These are phyloP conservation scores for Gastrolobium villosum DNA, from an alignment of 306 rosid species.

Conservation along the genomic window DNA sequence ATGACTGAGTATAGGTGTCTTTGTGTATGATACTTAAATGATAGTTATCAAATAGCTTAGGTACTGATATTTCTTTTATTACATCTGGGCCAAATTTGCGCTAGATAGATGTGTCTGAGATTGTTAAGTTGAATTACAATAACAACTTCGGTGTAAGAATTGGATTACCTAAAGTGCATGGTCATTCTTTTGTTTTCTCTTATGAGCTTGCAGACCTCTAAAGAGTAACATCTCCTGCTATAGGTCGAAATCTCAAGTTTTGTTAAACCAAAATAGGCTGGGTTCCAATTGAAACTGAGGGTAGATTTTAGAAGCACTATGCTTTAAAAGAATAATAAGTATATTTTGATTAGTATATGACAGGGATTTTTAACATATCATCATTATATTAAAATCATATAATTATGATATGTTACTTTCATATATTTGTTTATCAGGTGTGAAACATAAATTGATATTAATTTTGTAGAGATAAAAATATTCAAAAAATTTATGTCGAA, in stretches of 20 bases:
- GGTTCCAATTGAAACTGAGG: conserved; percentile 6
- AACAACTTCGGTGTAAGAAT: conserved; percentile 29
- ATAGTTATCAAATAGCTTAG: conserved; percentile 18
- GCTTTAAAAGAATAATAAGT: conserved; percentile 36
- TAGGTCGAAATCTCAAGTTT: neutral
- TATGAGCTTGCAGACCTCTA: conserved; percentile 17
- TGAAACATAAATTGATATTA: no score
- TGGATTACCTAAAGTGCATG: conserved; percentile 4
- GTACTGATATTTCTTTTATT: conserved; percentile 8
- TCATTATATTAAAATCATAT: no score
- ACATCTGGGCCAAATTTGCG: neutral
- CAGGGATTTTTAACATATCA: no score
- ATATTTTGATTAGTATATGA: no score
- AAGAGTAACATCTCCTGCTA: conserved; percentile 13
- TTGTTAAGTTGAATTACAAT: conserved; percentile 14
- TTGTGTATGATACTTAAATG: neutral
- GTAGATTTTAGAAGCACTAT: conserved; percentile 5
- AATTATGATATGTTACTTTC: no score
- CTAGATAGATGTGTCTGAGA: neutral
- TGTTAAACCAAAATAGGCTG: conserved; percentile 7
- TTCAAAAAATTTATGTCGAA: no score
- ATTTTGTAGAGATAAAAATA: no score
- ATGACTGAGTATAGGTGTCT: conserved; percentile 16
- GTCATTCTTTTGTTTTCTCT: conserved; percentile 17
- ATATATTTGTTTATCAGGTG: no score